Percentiles rank a stretch among this genome's conserved stretches.
phyloP scores from a whole-genome alignment of 2,329 filamentous ascomycete genomes.

The Mariannaea sp. region DNA sequence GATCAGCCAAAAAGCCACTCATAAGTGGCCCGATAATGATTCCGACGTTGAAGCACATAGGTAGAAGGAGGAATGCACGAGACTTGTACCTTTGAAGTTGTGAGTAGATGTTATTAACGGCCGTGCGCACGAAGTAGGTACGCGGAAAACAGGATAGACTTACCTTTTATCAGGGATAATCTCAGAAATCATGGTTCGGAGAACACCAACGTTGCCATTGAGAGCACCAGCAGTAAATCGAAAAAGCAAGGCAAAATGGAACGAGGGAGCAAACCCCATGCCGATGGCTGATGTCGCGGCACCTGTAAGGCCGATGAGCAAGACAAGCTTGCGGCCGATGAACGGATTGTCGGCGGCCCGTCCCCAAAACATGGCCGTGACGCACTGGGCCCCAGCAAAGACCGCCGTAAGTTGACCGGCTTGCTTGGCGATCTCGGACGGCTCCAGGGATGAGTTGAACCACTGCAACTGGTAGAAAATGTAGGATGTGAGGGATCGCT shows the following conservation, averaged over 20 bases:
- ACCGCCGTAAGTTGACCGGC: constrained; percentile 28
- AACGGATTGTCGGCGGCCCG: constrained; percentile 22
- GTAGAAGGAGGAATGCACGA: constrained; percentile 28
- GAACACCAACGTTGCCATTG: constrained; percentile 30
- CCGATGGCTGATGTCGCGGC: constrained; percentile 16
- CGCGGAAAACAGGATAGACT: neutral
- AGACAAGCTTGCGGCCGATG: constrained; percentile 27
- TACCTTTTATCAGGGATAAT: constrained; percentile 29
- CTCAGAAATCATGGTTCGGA: constrained; percentile 32
- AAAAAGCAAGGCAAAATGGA: constrained; percentile 23
- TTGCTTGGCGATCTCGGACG: constrained; percentile 22
- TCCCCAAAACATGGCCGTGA: constrained; percentile 29
- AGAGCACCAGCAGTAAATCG: constrained; percentile 26
- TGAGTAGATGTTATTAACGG: neutral
- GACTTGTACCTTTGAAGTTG: constrained; percentile 12
- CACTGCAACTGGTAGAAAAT: constrained; percentile 28
- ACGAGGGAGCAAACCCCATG: constrained; percentile 21
- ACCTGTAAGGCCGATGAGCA: constrained; percentile 26
- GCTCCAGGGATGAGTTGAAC: constrained; percentile 2
- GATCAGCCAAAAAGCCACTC: constrained; percentile 33
- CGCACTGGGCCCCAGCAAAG: constrained; percentile 29
- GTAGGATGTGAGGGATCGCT: constrained; percentile 29
- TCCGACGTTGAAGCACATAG: constrained; percentile 33
- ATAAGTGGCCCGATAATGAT: constrained; percentile 34
- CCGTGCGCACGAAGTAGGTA: neutral